Base-by-base conservation (phyloP, 768 basidiomycete genomes). In the Auricularia auricula-judae region DNA sequence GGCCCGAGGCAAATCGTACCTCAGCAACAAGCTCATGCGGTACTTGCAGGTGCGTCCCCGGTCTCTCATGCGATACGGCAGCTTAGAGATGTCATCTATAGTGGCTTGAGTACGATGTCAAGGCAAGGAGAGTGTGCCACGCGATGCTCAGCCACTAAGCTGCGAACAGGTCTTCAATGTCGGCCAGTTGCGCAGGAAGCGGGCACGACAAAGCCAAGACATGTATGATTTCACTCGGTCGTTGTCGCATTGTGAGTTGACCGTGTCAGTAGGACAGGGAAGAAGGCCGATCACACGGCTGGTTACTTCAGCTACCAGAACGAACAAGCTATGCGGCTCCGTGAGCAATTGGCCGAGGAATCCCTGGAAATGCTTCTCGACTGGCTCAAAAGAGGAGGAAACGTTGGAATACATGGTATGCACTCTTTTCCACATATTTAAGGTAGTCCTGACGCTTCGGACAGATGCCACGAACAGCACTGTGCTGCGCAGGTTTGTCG, bases 101-200 rank as follows among this genome's bases (percentile, higher is more conserved):
- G 94, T 99, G 97, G 97, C 82, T 99, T 56, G 97, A 99, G 75
- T 99, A 98, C 74, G 86, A 96, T 68, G 96, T 97, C 68, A 91
- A 93, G 81, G 92, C 87, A 66, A n/a, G 70, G 39, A 51, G n/a
- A 16, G 21, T 16, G 5, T 47, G 42, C 43, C 29, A 12, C 33
- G 34, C 29, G 12, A 14, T 43, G 23, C 18, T 12, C 63, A 56
- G 4, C 60, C 12, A 34, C 16, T 54, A 29, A 36, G 56, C 44
- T 33, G 59, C 61, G 61, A 1, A 53, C 62, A 94, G 90, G 97
- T 98, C 4, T 98, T 98, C 81, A 98, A 99, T 72, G 97, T 98
- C 35, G 97, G 96, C 4, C 96, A 98, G 74, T 78, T 97, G 29
- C 84, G 95, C 64, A 84, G 94, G 35, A 88, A 89, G 1, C 85